A percentile compares a stretch with the other conserved stretches of the same genome.
phyloP scores from a whole-genome alignment of 2,329 filamentous ascomycete genomes.

The Whalleya microplaca region DNA sequence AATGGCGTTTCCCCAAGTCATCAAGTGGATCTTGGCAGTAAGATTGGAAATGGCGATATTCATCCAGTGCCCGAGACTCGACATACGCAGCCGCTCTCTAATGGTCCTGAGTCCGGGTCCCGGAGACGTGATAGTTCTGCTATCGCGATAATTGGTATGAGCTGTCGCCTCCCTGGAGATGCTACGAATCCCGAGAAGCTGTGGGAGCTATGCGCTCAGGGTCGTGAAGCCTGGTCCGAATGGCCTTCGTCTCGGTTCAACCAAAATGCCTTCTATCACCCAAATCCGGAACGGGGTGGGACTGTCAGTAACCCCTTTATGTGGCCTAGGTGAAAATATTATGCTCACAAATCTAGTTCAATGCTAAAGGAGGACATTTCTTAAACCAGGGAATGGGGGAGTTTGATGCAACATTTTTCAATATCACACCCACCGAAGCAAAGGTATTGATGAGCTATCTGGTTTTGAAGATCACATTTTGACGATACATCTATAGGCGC shows the following conservation, averaged over 20 bases:
- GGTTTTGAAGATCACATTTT: too few relatives aligned
- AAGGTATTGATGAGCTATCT: background rate
- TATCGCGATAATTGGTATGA: slow-evolving; percentile 16
- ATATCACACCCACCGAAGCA: slow-evolving; percentile 7
- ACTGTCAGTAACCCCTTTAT: slow-evolving; percentile 5
- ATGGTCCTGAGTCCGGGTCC: too few relatives aligned
- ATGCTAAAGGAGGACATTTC: slow-evolving; percentile 14
- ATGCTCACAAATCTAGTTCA: slow-evolving; percentile 8
- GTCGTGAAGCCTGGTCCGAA: slow-evolving; percentile 4
- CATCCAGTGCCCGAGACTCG: too few relatives aligned
- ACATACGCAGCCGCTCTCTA: too few relatives aligned
- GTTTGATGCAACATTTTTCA: slow-evolving; percentile 19
- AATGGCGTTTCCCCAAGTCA: too few relatives aligned
- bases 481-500: too few relatives aligned
- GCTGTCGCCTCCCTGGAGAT: slow-evolving; percentile 10
- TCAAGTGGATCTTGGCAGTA: too few relatives aligned
- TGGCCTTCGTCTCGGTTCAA: slow-evolving; percentile 4
- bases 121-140: too few relatives aligned
- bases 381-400: slow-evolving; percentile 7
- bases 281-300: slow-evolving; percentile 9
- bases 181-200: slow-evolving; percentile 7
- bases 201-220: slow-evolving; percentile 6
- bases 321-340: background rate
- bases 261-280: slow-evolving; percentile 13
- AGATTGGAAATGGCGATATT: too few relatives aligned